Conservation (phyloP, 2,329 filamentous ascomycete genomes). For the Colletotrichum tamarilloi region DNA sequence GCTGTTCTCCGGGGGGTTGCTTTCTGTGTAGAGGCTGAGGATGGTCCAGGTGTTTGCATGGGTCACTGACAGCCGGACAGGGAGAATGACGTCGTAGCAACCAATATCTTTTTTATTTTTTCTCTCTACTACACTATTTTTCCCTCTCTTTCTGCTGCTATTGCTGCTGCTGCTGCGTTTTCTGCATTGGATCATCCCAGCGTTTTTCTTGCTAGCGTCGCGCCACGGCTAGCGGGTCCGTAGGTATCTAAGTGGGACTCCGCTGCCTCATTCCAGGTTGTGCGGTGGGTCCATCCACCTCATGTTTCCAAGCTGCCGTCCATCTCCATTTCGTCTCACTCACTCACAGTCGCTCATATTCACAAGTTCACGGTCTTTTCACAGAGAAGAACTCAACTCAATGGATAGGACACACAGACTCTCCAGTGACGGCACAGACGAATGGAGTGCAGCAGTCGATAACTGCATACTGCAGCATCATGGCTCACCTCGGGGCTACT, state of each 20-base stretch:
- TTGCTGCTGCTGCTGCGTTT: background rate
- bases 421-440: background rate
- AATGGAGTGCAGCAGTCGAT: too few relatives aligned
- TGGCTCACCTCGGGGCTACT: background rate
- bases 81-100: slow-evolving; percentile 33
- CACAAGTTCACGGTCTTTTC: too few relatives aligned
- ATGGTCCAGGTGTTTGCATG: slow-evolving; percentile 13
- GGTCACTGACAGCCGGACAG: slow-evolving; percentile 11
- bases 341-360: background rate
- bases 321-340: background rate
- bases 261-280: background rate
- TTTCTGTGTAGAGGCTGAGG: background rate
- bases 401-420: background rate
- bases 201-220: background rate
- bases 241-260: background rate
- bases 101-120: background rate
- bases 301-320: background rate
- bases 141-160: background rate
- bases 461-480: background rate
- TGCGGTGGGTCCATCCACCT: background rate
- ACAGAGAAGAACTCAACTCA: background rate
- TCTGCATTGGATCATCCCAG: slow-evolving; percentile 3
- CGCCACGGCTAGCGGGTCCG: slow-evolving; percentile 7
- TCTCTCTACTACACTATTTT: background rate
- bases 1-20: background rate